A percentile compares a stretch with the other conserved stretches of the same genome.
Conservation (phyloP, 2,329 filamentous ascomycete genomes). For the Ceratocystis eucalypticola region DNA sequence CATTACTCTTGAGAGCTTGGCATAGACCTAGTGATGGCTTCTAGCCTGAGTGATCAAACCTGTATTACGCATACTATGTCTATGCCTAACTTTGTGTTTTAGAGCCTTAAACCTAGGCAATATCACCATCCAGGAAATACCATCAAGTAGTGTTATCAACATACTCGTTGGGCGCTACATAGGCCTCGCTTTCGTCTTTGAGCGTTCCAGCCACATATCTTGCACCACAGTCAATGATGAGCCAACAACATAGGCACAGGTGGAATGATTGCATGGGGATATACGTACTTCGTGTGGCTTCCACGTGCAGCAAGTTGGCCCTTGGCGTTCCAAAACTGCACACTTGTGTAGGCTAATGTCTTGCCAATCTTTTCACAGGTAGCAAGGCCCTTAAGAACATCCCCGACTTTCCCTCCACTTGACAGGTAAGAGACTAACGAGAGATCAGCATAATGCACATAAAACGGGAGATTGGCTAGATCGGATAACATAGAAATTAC, state of each 20-base stretch:
- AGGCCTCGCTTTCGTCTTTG: constrained; percentile 8
- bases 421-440: constrained; percentile 47
- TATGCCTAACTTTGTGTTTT: not conserved
- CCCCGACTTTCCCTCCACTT: constrained; percentile 43
- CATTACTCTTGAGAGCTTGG: not conserved
- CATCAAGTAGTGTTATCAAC: not conserved
- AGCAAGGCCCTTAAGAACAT: constrained; percentile 42
- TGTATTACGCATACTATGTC: not conserved
- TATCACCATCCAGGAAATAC: not conserved
- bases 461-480: not conserved
- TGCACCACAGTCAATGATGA: not conserved
- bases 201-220: constrained; percentile 17
- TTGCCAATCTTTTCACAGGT: constrained; percentile 53
- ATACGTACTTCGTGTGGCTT: constrained; percentile 50
- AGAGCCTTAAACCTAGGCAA: not conserved
- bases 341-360: constrained; percentile 46
- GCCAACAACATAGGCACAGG: not conserved
- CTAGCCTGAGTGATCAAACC: not conserved
- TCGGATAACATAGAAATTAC: constrained; percentile 26
- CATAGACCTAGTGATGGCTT: not conserved
- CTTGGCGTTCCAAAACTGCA: constrained; percentile 45
- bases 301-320: constrained; percentile 48
- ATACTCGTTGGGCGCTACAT: constrained; percentile 10
- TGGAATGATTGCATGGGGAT: not conserved
- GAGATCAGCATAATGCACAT: not conserved